phyloP scores from a whole-genome alignment of 164 flowering plant genomes.

The Vitis rupestris region DNA sequence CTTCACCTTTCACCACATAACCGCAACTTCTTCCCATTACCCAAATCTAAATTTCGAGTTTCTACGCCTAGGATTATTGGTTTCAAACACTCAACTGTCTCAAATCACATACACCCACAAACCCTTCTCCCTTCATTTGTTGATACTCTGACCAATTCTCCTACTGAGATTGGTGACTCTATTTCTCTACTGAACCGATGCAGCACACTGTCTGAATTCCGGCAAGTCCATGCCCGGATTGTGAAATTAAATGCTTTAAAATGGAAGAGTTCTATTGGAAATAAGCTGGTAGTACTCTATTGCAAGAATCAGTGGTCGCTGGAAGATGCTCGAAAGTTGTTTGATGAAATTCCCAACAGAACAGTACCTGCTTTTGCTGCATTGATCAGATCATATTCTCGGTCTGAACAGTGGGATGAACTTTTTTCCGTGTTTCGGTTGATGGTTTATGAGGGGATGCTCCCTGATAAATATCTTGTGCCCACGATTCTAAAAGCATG shows the following conservation, averaged over 20 bases:
- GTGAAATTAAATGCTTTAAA: constrained; percentile 29
- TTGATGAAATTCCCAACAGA: constrained; percentile 36
- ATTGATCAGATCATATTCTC: constrained; percentile 37
- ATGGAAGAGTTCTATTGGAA: constrained; percentile 16
- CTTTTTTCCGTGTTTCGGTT: constrained; percentile 26
- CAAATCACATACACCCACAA: constrained; percentile 13
- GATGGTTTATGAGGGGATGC: constrained; percentile 42
- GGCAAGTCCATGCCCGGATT: constrained; percentile 36
- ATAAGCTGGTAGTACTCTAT: constrained; percentile 28
- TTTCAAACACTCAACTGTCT: neutral
- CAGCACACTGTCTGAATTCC: constrained; percentile 15
- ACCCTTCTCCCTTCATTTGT: constrained; percentile 1
- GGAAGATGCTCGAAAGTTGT: constrained; percentile 36
- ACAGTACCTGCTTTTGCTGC: constrained; percentile 30
- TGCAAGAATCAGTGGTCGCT: constrained; percentile 17
- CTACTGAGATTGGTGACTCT: constrained; percentile 18
- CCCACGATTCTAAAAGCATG: constrained; percentile 55
- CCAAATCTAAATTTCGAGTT: constrained; percentile 20
- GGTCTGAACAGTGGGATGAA: constrained; percentile 34
- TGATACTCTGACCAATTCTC: neutral
- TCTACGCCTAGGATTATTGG: constrained; percentile 16
- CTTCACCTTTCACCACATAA: neutral
- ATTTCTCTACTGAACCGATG: constrained; percentile 15
- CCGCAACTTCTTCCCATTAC: constrained; percentile 9
- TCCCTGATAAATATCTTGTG: constrained; percentile 45